Evolutionary conservation across 1,284 basidiomycete species (phyloP).

Genomic region (Xerocomus amazonicus): DNA sequence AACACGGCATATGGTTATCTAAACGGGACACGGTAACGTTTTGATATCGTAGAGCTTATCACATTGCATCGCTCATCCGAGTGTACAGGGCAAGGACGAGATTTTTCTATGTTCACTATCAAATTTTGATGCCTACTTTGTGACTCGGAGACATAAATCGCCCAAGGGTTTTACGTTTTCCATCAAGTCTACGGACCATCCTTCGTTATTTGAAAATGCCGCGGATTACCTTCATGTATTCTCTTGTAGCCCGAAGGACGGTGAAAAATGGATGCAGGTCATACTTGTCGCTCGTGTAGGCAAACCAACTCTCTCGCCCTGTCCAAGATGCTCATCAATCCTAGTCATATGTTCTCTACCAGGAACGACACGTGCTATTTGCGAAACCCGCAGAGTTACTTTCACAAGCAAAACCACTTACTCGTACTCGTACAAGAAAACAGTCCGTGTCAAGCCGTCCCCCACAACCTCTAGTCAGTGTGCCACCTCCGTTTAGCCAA

Average conservation of each 20-base stretch:
- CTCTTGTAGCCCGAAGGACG: slow-evolving; percentile 68
- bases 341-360: slow-evolving; percentile 75
- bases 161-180: slow-evolving; percentile 81
- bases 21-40: slow-evolving; percentile 77
- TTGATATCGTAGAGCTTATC: background rate
- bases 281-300: slow-evolving; percentile 75
- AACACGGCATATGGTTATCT: slow-evolving; percentile 79
- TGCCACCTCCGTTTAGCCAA: slow-evolving; percentile 35
- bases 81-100: slow-evolving; percentile 74
- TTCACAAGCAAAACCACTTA: slow-evolving; percentile 29
- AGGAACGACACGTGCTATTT: slow-evolving; percentile 70
- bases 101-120: slow-evolving; percentile 74
- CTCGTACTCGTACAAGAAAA: slow-evolving; percentile 32
- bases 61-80: slow-evolving; percentile 13
- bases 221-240: slow-evolving; percentile 84
- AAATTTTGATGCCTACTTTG: slow-evolving; percentile 80
- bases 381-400: slow-evolving; percentile 38
- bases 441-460: slow-evolving; percentile 32
- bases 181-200: slow-evolving; percentile 82
- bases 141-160: slow-evolving; percentile 68
- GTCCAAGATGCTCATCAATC: slow-evolving; percentile 10
- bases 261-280: slow-evolving; percentile 66
- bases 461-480: slow-evolving; percentile 31
- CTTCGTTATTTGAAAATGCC: slow-evolving; percentile 79
- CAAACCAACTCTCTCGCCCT: slow-evolving; percentile 10